Conservation (phyloP, 1,284 basidiomycete species). For the Cutaneotrichosporon sp. region DNA sequence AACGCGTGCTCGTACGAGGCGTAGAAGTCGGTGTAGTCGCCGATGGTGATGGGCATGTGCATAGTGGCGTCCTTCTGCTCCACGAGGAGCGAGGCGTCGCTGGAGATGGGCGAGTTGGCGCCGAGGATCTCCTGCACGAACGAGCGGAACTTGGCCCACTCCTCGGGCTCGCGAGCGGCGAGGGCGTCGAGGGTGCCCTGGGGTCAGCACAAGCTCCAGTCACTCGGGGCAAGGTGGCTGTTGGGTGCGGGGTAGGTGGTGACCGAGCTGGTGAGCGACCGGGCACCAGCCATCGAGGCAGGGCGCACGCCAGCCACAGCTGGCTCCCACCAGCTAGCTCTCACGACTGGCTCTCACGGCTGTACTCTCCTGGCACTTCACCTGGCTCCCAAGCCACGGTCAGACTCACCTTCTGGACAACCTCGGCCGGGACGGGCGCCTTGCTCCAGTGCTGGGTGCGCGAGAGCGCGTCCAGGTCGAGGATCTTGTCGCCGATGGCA, state of each 20-base stretch:
- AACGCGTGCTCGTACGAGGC: constrained; percentile 29
- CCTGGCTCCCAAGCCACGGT: not conserved
- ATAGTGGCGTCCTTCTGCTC: constrained; percentile 11
- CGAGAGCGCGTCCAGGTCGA: constrained; percentile 23
- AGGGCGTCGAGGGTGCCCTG: constrained; percentile 20
- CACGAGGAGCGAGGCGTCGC: constrained; percentile 17
- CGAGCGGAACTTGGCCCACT: constrained; percentile 20
- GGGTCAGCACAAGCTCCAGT: not conserved
- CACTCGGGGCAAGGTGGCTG: too few species aligned
- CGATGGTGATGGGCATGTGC: constrained; percentile 24
- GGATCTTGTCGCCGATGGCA: constrained; percentile 25
- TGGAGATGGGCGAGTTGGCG: constrained; percentile 15
- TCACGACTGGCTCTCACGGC: too few species aligned
- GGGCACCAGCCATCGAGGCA: too few species aligned
- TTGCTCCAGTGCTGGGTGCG: constrained; percentile 9
- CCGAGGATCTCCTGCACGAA: constrained; percentile 19
- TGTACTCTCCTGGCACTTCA: too few species aligned
- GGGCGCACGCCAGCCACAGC: too few species aligned
- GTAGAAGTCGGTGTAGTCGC: constrained; percentile 32
- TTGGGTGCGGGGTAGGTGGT: not conserved
- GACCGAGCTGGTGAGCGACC: too few species aligned
- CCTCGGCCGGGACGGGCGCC: constrained; percentile 15
- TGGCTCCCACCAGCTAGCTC: too few species aligned
- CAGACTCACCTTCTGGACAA: constrained; percentile 22
- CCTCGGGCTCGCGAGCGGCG: constrained; percentile 18